Conservation (phyloP, 345 rosid genomes). For the Atalantia buxifolia region DNA sequence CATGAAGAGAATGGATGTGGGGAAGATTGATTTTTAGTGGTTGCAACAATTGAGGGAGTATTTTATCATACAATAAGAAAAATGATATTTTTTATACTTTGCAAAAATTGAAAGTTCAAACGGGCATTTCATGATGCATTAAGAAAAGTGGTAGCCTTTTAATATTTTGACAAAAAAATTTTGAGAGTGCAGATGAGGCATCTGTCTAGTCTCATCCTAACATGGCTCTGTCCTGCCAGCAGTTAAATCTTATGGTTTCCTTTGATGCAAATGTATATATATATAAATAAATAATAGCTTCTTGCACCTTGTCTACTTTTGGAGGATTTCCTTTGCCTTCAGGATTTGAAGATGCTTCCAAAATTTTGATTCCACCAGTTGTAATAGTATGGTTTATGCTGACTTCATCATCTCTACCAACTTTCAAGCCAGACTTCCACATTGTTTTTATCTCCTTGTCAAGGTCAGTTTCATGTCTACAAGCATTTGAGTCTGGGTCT, state of each 20-base stretch:
- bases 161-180: neutral
- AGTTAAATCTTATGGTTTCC: neutral
- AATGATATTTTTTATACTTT: no score
- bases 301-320: constrained; percentile 25
- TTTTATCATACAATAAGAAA: no score
- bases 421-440: constrained; percentile 2
- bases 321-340: constrained; percentile 16
- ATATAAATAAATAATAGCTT: neutral
- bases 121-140: no score
- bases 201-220: neutral
- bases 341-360: constrained; percentile 15
- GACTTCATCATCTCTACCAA: constrained; percentile 9
- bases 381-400: constrained; percentile 5
- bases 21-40: neutral
- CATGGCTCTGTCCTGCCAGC: neutral
- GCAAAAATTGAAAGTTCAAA: no score
- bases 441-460: constrained; percentile 10
- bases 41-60: neutral
- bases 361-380: constrained; percentile 11
- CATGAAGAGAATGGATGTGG: neutral
- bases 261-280: neutral
- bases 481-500: constrained; percentile 11
- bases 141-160: no score
- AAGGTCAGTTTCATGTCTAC: neutral
- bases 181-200: neutral